phyloP scores from a whole-genome alignment of 1,284 basidiomycete genomes.

The Xerocomus amazonicus region DNA sequence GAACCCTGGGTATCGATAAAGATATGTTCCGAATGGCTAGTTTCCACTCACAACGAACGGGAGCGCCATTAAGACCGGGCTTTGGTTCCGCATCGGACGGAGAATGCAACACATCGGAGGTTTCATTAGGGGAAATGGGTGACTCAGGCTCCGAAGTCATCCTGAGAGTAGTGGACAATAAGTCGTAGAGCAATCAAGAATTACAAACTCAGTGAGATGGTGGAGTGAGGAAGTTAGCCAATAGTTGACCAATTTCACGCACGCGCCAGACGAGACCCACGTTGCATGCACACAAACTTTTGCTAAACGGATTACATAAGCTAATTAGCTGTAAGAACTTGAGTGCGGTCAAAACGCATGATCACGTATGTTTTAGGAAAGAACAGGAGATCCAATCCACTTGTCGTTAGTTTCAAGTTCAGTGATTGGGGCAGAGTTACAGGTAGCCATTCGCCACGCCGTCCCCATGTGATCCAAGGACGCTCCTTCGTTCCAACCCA shows the following conservation, averaged over 20 bases:
- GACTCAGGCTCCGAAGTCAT: conserved; percentile 24
- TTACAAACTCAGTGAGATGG: neutral
- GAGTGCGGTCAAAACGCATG: conserved; percentile 15
- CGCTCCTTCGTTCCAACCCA: no score
- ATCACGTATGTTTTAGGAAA: neutral
- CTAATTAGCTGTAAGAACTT: conserved; percentile 8
- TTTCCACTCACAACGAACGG: conserved; percentile 38
- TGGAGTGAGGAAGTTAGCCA: conserved; percentile 9
- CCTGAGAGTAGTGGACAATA: neutral
- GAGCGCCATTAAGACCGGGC: conserved; percentile 38
- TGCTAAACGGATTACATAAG: conserved; percentile 12
- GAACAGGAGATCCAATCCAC: no score
- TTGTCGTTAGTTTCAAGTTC: no score
- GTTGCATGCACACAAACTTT: neutral
- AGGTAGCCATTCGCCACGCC: no score
- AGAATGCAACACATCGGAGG: conserved; percentile 30
- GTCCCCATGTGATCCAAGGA: no score
- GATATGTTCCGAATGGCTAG: conserved; percentile 1
- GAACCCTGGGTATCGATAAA: conserved; percentile 37
- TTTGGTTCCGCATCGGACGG: conserved; percentile 32
- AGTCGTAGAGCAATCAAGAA: neutral
- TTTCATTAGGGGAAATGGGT: conserved; percentile 34
- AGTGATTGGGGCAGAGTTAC: no score
- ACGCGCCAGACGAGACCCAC: conserved; percentile 16
- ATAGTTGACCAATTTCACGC: conserved; percentile 11